Evolutionary conservation across 2,329 filamentous ascomycete genomes (phyloP), one percentile per base, ranked within the genome.

Genomic region (Calonectria leucothoes): DNA sequence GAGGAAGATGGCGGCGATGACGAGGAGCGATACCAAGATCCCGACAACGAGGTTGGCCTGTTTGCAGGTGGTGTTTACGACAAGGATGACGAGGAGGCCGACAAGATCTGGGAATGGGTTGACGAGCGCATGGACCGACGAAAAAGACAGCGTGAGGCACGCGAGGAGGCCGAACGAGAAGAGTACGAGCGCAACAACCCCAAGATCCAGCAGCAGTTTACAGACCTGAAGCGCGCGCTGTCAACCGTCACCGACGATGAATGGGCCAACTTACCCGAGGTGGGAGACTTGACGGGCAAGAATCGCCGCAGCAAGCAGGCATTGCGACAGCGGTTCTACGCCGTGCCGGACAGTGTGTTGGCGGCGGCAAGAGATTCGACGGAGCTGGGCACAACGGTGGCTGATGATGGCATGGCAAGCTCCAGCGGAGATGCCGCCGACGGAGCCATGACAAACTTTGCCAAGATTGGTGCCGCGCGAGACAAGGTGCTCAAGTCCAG

Each of bases 131-230:
- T 99, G 96, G 96, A 97, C 78, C 91, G 97, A 78, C 90, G 97
- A 76, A 97, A 94, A 87, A 90, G 91, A 79, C 93, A 96, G 91
- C 98, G 97, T 91, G 97, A 99, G 94, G 94, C 93, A 83, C 95
- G 97, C 84, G 97, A 99, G 85, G 89, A 94, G 83, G 91, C 94
- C 87, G 96, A 99, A 88, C 92, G 90, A 84, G 95, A 98, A 83
- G 96, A 98, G 82, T 98, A 98, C 89, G 96, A 99, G 87, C 93
- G 94, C 79, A 96, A 98, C 84, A 98, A 99, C 83, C 97, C 97
- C 17, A 99, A 98, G 86, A 98, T 99, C 66, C 95, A 98, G 82
- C 95, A 98, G 79, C 97, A 99, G 84, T 99, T 99, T 84, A 95
- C 96, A 82, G 97, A 98, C 80, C 87, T 98, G 66, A 99, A 99